Conservation (phyloP, 495 filamentous ascomycete genomes). For the Penicillium odoratum region DNA sequence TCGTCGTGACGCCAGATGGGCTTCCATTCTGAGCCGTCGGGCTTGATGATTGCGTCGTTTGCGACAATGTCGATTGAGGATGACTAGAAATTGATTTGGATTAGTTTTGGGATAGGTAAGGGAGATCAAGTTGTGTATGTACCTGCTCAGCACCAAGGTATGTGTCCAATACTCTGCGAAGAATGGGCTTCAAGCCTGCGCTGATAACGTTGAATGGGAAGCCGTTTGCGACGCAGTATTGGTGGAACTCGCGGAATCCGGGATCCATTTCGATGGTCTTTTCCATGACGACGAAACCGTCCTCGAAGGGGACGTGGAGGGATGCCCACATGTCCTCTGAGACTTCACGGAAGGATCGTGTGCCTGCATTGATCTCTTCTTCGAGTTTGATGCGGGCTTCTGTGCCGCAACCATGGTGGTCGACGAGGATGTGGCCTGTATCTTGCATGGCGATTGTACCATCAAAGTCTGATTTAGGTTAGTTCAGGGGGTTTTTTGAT, state of each 20-base stretch:
- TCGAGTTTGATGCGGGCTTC: slow-evolving; percentile 59
- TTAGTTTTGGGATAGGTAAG: slow-evolving; percentile 6
- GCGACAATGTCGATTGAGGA: slow-evolving; percentile 68
- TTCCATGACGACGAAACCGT: slow-evolving; percentile 71
- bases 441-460: slow-evolving; percentile 82
- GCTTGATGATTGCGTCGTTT: slow-evolving; percentile 63
- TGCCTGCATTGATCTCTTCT: slow-evolving; percentile 64
- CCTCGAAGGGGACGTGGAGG: slow-evolving; percentile 67
- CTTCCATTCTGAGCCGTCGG: slow-evolving; percentile 63
- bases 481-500: slow-evolving; percentile 3
- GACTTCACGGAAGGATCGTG: slow-evolving; percentile 70
- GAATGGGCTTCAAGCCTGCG: slow-evolving; percentile 67
- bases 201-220: slow-evolving; percentile 76
- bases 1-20: slow-evolving; percentile 71
- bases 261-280: slow-evolving; percentile 63
- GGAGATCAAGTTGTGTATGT: slow-evolving; percentile 4
- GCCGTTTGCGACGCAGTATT: slow-evolving; percentile 61
- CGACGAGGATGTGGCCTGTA: slow-evolving; percentile 73
- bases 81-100: slow-evolving; percentile 29
- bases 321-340: slow-evolving; percentile 79
- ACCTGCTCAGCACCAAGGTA: slow-evolving; percentile 63
- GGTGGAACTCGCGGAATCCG: slow-evolving; percentile 65
- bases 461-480: slow-evolving; percentile 60
- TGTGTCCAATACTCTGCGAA: slow-evolving; percentile 60
- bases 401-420: slow-evolving; percentile 63